phyloP scores from a whole-genome alignment of 768 basidiomycete genomes.

The Tulasnella sp. region DNA sequence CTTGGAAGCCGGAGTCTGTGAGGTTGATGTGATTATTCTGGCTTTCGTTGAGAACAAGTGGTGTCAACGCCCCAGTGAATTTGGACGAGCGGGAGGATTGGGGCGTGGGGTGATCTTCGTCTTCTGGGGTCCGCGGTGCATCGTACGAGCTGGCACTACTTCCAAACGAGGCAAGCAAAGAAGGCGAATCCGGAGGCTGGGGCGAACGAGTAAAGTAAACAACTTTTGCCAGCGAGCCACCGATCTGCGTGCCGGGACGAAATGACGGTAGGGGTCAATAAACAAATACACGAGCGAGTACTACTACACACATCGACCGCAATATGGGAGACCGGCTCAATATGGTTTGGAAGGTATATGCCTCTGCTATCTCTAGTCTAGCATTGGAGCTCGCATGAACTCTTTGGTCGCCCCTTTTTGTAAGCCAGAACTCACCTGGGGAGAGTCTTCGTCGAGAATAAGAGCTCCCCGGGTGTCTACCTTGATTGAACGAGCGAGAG shows the following conservation, averaged over 20 bases:
- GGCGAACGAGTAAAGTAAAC: slow-evolving; percentile 96
- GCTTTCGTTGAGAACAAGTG: slow-evolving; percentile 51
- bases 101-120: slow-evolving; percentile 3
- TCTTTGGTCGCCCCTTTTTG: neutral
- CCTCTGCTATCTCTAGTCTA: slow-evolving; percentile 89
- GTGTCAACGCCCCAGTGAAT: slow-evolving; percentile 68
- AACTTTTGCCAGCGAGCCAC: slow-evolving; percentile 93
- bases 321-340: slow-evolving; percentile 94
- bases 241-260: slow-evolving; percentile 51
- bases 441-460: slow-evolving; percentile 87
- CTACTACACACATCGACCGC: slow-evolving; percentile 86
- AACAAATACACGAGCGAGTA: too few species aligned
- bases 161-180: slow-evolving; percentile 27
- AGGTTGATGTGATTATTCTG: slow-evolving; percentile 21
- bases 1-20: slow-evolving; percentile 33
- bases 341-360: slow-evolving; percentile 95
- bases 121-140: slow-evolving; percentile 22
- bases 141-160: slow-evolving; percentile 22
- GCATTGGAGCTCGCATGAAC: neutral
- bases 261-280: too few species aligned
- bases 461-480: slow-evolving; percentile 91
- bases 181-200: slow-evolving; percentile 69
- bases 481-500: slow-evolving; percentile 75
- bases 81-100: slow-evolving; percentile 22
- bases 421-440: slow-evolving; percentile 53